These are phyloP conservation scores for Corymbia calophylla DNA, from an alignment of 441 rosid genomes.

Conservation along the genomic window DNA sequence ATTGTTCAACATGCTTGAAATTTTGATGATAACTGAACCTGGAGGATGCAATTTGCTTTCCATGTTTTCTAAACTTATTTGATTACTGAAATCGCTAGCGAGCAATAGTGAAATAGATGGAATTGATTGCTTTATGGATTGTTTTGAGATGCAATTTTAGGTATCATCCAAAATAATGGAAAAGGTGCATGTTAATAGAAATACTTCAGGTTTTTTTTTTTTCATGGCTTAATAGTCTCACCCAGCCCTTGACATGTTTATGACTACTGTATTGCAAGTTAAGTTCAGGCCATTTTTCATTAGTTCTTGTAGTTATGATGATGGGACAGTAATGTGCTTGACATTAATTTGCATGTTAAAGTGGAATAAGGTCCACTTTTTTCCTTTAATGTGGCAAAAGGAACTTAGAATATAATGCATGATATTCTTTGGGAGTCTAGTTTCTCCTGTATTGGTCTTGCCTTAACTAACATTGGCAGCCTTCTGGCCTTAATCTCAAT, in stretches of 20 bases:
- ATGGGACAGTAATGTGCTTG: neutral
- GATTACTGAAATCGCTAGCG: neutral
- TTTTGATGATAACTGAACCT: neutral
- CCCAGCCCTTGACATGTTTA: neutral
- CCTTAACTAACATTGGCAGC: neutral
- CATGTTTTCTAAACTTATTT: neutral
- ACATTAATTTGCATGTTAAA: neutral
- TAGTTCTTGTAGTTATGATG: neutral
- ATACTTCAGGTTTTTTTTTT: neutral
- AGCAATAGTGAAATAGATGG: neutral
- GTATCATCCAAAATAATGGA: neutral
- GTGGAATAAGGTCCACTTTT: neutral
- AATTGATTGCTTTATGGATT: neutral
- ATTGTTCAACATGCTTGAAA: neutral
- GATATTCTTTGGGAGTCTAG: neutral
- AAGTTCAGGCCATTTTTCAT: neutral
- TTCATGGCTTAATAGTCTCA: neutral
- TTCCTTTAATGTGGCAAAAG: neutral
- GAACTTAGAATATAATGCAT: neutral
- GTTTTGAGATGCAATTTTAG: neutral
- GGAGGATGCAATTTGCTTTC: neutral
- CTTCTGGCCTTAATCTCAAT: neutral
- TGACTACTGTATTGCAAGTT: neutral
- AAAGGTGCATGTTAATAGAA: neutral
- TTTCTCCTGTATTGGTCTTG: neutral